Conservation (phyloP, 2,329 filamentous ascomycete species). For the Sclerotinia nivalis region DNA sequence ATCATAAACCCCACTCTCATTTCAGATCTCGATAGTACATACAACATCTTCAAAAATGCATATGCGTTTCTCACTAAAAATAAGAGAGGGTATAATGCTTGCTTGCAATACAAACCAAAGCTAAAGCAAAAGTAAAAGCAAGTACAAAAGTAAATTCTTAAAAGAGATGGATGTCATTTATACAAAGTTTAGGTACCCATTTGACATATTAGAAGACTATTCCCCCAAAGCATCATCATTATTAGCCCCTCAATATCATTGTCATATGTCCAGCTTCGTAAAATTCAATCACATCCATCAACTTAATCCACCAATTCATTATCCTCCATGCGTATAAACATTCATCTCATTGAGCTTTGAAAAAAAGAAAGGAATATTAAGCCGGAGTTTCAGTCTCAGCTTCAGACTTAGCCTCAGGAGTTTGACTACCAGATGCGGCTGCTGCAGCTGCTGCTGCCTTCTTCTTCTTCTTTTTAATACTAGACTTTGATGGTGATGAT, state of each 20-base stretch:
- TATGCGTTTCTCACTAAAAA: background rate
- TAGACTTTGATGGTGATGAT: slow-evolving; percentile 57
- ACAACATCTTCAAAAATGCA: background rate
- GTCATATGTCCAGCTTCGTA: slow-evolving; percentile 12
- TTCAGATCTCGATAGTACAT: slow-evolving; percentile 4
- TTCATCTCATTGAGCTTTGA: too few species aligned
- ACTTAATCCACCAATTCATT: background rate
- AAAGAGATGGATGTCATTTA: slow-evolving; percentile 2
- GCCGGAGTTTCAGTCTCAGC: background rate
- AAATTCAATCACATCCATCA: slow-evolving; percentile 4
- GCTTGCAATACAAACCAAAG: slow-evolving; percentile 6
- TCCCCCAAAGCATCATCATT: slow-evolving; percentile 16
- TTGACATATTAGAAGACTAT: slow-evolving; percentile 12
- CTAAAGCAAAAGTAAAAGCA: slow-evolving; percentile 5
- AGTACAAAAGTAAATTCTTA: background rate
- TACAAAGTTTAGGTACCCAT: slow-evolving; percentile 11
- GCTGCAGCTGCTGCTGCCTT: background rate
- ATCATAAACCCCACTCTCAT: slow-evolving; percentile 12
- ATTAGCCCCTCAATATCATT: slow-evolving; percentile 16
- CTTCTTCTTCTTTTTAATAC: slow-evolving; percentile 9
- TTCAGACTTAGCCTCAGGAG: background rate
- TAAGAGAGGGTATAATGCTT: slow-evolving; percentile 13
- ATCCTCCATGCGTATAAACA: background rate
- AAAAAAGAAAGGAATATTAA: background rate
- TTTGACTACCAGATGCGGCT: background rate